Percentiles rank a stretch among this genome's conserved stretches.
phyloP scores from a whole-genome alignment of 1,284 basidiomycete species.

The Microbotryomycetes sp. region DNA sequence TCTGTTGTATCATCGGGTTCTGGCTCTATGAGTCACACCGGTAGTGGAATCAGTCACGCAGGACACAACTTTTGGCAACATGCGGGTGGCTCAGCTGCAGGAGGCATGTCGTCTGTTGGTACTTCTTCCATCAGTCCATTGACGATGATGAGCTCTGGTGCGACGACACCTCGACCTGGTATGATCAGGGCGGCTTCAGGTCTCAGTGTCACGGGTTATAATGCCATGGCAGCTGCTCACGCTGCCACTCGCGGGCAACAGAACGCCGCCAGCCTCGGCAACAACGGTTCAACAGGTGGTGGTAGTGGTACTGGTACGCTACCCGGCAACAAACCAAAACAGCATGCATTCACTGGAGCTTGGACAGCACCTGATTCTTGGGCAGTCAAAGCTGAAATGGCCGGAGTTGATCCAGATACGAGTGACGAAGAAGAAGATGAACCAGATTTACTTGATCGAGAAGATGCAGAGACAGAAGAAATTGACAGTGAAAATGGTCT shows the following conservation, averaged over 20 bases:
- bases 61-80: not conserved
- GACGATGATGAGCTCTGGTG: not conserved
- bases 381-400: slow-evolving; percentile 49
- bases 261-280: not conserved
- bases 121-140: not conserved
- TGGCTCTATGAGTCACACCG: no score
- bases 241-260: not conserved
- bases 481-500: slow-evolving; percentile 35
- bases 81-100: not conserved
- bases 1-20: not conserved
- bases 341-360: slow-evolving; percentile 28
- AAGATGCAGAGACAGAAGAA: slow-evolving; percentile 47
- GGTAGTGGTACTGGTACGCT: slow-evolving; percentile 2
- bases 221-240: not conserved
- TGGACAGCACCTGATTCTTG: slow-evolving; percentile 52
- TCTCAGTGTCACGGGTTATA: slow-evolving; percentile 1
- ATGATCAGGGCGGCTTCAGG: not conserved
- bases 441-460: slow-evolving; percentile 17
- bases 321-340: not conserved
- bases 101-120: not conserved
- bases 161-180: not conserved
- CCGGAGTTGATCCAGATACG: slow-evolving; percentile 38
- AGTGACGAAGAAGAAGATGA: slow-evolving; percentile 39
- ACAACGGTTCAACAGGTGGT: not conserved
- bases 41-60: not conserved